Evolutionary conservation across 2,329 filamentous ascomycete genomes (phyloP).

Genomic region (Fulvia fulva): DNA sequence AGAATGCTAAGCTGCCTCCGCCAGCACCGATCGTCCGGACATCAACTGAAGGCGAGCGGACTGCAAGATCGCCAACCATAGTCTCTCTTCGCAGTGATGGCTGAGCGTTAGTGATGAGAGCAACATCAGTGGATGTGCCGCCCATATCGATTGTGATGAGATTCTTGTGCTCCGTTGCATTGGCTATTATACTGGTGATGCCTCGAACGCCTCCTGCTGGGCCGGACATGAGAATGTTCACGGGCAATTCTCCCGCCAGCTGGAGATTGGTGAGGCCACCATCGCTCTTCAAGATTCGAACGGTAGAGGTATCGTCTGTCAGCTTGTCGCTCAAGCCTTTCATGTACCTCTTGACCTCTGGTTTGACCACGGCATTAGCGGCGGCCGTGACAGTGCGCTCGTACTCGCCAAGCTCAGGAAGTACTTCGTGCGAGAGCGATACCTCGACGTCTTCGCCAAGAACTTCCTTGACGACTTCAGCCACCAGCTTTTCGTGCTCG

Average conservation of each 20-base stretch:
- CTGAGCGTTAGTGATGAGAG: constrained; percentile 24
- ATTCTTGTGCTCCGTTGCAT: constrained; percentile 26
- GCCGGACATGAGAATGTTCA: constrained; percentile 28
- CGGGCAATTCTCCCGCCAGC: constrained; percentile 23
- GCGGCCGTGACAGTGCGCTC: constrained; percentile 26
- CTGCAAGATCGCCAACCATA: constrained; percentile 27
- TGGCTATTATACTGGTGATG: constrained; percentile 28
- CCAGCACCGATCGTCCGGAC: constrained; percentile 27
- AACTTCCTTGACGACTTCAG: constrained; percentile 24
- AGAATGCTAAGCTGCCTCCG: constrained; percentile 27
- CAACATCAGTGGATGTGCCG: constrained; percentile 26
- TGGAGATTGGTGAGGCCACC: constrained; percentile 26
- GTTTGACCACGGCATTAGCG: constrained; percentile 27
- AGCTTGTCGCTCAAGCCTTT: constrained; percentile 25
- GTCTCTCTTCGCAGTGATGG: constrained; percentile 26
- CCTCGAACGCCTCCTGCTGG: constrained; percentile 27
- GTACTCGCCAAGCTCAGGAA: constrained; percentile 29
- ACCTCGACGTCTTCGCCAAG: constrained; percentile 25
- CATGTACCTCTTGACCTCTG: constrained; percentile 27
- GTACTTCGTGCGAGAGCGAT: constrained; percentile 24
- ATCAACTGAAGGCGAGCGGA: constrained; percentile 25
- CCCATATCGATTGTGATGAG: constrained; percentile 28
- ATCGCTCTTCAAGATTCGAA: constrained; percentile 28
- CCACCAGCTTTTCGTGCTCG: constrained; percentile 25
- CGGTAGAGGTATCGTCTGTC: constrained; percentile 20